Evolutionary conservation across 495 filamentous ascomycete species (phyloP), one percentile per base, ranked within the genome.

Genomic region (Aspergillus homomorphus): DNA sequence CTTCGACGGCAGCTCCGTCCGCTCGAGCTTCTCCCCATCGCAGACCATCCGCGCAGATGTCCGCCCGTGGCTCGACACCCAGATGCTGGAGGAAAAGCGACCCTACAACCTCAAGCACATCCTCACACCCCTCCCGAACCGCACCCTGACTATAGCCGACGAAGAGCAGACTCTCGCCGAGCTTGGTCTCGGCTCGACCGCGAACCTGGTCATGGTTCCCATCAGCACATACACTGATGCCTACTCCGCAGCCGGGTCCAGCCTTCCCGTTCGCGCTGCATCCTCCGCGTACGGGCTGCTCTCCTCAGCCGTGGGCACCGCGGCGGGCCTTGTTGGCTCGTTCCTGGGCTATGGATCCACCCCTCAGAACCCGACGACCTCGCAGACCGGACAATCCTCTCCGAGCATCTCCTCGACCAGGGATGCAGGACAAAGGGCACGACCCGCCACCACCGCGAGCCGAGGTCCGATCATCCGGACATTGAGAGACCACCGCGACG

Each of bases 21-120:
- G 90, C 28, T 77, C 77, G 23, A 85, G 80, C 20, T 96, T 98
- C 68, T 73, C 81, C 0, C 81, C 84, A 46, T 76, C 74, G 1
- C 77, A 83, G 12, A 89, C 83, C 15, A 80, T 97, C n/a, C 68
- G 74, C 12, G 73, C 65, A 6, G 82, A 89, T 42, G 89, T 98
- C 2, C 82, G 93, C 3, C 62, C 78, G 4, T 97, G 90, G 90
- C 77, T 98, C 12, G 89, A 94, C 54, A 60, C 69, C 33, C 68
- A 79, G 41, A 67, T 76, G 64, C 68, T 53, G 23, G 73, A 77
- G 41, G 75, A 82, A 69, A 68, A 70, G 61, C 72, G 76, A 45
- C 87, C 89, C 3, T 98, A 91, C 69, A 88, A 83, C 28, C 91
- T 98, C 72, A 91, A 92, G 64, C 84, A 93, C 33, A 86, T 97